Evolutionary conservation across 192 early-diverging fungal species (phyloP), one percentile per base, ranked within the genome.

Genomic region (Mortierella hygrophila): DNA sequence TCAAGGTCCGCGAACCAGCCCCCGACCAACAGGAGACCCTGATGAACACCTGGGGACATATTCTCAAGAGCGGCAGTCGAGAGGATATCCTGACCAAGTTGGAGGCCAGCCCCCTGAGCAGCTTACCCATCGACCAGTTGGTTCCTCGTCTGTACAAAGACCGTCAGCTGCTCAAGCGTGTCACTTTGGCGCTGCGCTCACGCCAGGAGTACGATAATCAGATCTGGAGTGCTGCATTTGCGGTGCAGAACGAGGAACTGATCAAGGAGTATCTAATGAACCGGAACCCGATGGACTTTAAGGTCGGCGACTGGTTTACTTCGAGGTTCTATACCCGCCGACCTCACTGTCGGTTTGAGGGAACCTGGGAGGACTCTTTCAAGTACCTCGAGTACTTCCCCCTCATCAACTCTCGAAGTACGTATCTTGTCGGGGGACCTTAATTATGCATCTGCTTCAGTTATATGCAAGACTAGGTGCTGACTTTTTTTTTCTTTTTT

Each of bases 401-500:
- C 18, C 40, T 92, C 38, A 74, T 90, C 37, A 90, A 90, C 65
- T 84, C 91, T 9, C 60, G 91, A 85, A 88, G 89, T 88, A 88
- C 63, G 72, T 68, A 18, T 20, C n/a, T 41, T 10, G 49, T 46
- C 44, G 38, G 10, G 11, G 13, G 44, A 46, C 13, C 44, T 46
- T 13, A 11, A 46, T 46, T 46, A 7, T 46, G 44, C 11, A 46
- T 46, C 13, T 11, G 44, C 44, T 46, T 40, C 15, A 20, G 49
- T 57, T 10, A 13, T n/a, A 16, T 26, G 11, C 23, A 29, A 13
- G 47, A 15, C 4, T n/a, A 32, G 0, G 16, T 44, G 65, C 68
- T 55, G 7, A 52, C 76, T 68, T 20, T 77, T 35, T 9, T 77
- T 52, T 69, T 77, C n/a, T 32, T 1, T 26, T 68, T 72, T 16